Conservation (phyloP, 208 protist species). For the Leishmania major region DNA sequence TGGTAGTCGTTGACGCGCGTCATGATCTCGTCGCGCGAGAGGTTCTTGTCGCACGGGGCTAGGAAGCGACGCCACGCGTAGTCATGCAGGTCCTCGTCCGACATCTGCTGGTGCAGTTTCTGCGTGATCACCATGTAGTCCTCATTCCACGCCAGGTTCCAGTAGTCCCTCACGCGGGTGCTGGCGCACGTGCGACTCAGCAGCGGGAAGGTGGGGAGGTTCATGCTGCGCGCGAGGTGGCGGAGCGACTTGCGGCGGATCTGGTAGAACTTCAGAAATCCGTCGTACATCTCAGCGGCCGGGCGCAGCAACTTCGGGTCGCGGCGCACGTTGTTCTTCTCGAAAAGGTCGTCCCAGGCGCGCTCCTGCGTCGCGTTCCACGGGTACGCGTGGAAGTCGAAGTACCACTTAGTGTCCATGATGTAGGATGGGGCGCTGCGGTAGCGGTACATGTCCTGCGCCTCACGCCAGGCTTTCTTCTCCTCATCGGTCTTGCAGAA, state of each 20-base stretch:
- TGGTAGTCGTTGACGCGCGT: constrained; percentile 87
- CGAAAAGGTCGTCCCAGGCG: constrained; percentile 91
- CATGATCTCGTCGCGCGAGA: constrained; percentile 80
- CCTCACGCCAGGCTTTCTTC: constrained; percentile 77
- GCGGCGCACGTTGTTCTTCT: constrained; percentile 92
- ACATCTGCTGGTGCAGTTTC: constrained; percentile 87
- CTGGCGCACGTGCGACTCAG: constrained; percentile 76
- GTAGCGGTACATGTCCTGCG: constrained; percentile 92
- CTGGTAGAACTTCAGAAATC: constrained; percentile 82
- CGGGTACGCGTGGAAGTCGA: constrained; percentile 87
- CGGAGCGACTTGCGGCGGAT: constrained; percentile 88
- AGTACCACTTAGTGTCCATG: constrained; percentile 90
- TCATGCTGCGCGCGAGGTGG: constrained; percentile 89
- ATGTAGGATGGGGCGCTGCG: constrained; percentile 86
- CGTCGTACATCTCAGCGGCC: constrained; percentile 91
- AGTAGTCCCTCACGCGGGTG: constrained; percentile 91
- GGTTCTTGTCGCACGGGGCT: constrained; percentile 90
- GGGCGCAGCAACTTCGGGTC: constrained; percentile 79
- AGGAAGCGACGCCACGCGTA: constrained; percentile 91
- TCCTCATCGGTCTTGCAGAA: constrained; percentile 71
- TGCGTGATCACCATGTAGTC: constrained; percentile 94
- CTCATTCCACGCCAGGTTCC: constrained; percentile 90
- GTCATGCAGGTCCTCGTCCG: constrained; percentile 89
- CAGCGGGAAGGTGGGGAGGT: constrained; percentile 90
- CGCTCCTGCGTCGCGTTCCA: constrained; percentile 79